These are phyloP conservation scores for Trichoderma lentiforme DNA, from an alignment of 2,329 filamentous ascomycete species.

Conservation along the genomic window DNA sequence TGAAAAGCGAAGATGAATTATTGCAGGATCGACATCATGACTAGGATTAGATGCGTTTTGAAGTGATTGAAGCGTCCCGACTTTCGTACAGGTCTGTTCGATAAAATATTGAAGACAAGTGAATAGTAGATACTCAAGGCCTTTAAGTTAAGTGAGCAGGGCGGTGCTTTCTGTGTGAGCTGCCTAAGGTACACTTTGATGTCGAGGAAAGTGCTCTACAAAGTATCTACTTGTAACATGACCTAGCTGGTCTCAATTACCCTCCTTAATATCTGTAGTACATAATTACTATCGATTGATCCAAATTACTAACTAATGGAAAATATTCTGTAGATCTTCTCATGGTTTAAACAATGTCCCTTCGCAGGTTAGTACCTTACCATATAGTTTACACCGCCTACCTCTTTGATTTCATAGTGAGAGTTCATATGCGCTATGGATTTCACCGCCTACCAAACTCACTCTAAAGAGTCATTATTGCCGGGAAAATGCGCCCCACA, in stretches of 20 bases:
- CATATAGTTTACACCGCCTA: background rate
- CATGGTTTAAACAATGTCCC: background rate
- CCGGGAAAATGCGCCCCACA: constrained; percentile 15
- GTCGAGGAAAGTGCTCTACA: background rate
- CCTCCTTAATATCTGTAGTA: background rate
- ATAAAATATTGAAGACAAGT: background rate
- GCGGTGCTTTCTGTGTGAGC: background rate
- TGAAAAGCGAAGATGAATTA: background rate
- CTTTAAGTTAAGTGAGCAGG: background rate
- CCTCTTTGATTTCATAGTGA: background rate
- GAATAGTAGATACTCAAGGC: background rate
- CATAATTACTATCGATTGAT: too few species aligned
- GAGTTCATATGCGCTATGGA: background rate
- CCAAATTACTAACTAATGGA: background rate
- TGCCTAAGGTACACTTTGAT: background rate
- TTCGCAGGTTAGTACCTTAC: background rate
- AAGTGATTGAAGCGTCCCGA: background rate
- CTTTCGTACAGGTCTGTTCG: background rate
- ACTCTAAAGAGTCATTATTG: background rate
- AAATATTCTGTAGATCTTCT: background rate
- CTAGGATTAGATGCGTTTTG: too few species aligned
- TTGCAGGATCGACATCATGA: background rate
- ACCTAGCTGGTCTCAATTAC: background rate
- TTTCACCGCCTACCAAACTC: background rate
- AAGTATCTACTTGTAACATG: background rate